These are phyloP conservation scores for Protostelium mycophagum DNA, from an alignment of 78 protist genomes.

Conservation along the genomic window DNA sequence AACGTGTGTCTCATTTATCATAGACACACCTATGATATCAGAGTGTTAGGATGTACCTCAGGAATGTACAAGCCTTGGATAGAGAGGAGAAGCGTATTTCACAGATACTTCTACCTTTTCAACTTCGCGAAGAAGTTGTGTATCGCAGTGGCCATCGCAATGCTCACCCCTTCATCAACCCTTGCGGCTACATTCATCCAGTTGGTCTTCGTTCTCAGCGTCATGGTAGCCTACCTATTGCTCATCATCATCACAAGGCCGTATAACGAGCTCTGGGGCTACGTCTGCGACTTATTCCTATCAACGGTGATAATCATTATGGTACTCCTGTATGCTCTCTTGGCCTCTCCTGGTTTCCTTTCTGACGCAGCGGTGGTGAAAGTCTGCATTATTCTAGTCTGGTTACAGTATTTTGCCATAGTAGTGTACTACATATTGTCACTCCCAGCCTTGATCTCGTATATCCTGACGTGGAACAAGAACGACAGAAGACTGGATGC, in stretches of 20 bases:
- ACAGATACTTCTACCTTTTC: neutral
- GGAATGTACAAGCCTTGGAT: neutral
- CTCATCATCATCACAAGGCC: neutral
- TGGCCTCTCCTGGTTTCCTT: no score
- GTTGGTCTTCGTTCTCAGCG: neutral
- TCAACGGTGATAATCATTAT: neutral
- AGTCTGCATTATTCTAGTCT: no score
- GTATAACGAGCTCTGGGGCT: neutral
- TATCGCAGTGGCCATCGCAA: neutral
- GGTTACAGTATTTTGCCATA: no score
- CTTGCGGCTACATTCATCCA: neutral
- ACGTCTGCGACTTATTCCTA: neutral
- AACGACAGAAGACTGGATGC: no score
- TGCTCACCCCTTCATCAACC: neutral
- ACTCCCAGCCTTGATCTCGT: no score
- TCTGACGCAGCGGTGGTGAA: no score
- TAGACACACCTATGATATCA: neutral
- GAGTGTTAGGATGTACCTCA: neutral
- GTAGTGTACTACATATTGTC: no score
- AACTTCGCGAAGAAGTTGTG: neutral
- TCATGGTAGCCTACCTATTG: neutral
- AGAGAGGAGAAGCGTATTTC: neutral
- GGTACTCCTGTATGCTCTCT: neutral
- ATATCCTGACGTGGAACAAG: no score
- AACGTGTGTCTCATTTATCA: no score